These are phyloP conservation scores for Lichtheimia hyalospora DNA, from an alignment of 371 early-diverging fungal genomes.

Conservation along the genomic window DNA sequence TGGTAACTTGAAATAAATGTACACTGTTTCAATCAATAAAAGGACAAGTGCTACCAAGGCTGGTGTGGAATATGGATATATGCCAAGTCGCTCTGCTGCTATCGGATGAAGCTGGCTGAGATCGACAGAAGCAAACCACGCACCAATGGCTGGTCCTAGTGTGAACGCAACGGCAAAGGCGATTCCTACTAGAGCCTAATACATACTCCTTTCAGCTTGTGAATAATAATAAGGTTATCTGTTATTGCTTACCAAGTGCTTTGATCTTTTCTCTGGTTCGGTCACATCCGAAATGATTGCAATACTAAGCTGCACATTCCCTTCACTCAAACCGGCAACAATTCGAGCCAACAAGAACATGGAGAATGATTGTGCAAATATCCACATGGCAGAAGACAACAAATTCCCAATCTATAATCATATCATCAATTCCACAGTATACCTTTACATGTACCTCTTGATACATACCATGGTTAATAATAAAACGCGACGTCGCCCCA, in stretches of 20 bases:
- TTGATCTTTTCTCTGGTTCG: constrained; percentile 71
- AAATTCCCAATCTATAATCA: constrained; percentile 79
- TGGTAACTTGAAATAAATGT: constrained; percentile 71
- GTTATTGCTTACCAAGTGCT: constrained; percentile 27
- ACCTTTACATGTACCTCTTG: too few relatives aligned
- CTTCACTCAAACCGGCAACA: constrained; percentile 94
- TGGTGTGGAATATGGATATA: constrained; percentile 80
- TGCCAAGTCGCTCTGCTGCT: constrained; percentile 50
- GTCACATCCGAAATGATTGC: constrained; percentile 96
- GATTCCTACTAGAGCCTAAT: constrained; percentile 92
- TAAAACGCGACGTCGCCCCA: constrained; percentile 85
- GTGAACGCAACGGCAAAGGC: constrained; percentile 97
- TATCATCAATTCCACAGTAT: not conserved
- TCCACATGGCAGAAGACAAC: constrained; percentile 84
- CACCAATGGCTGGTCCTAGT: constrained; percentile 91
- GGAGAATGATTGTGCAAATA: constrained; percentile 80
- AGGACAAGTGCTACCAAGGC: constrained; percentile 85
- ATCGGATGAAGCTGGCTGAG: constrained; percentile 54
- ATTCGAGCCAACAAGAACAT: constrained; percentile 86
- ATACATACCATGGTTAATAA: constrained; percentile 78
- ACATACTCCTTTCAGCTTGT: not conserved
- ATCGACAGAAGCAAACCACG: constrained; percentile 84
- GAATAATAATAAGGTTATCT: too few relatives aligned
- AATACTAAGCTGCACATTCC: constrained; percentile 94
- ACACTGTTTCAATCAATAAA: constrained; percentile 77